Conservation (phyloP, 1,284 basidiomycete species). For the Tilletia walkeri region DNA sequence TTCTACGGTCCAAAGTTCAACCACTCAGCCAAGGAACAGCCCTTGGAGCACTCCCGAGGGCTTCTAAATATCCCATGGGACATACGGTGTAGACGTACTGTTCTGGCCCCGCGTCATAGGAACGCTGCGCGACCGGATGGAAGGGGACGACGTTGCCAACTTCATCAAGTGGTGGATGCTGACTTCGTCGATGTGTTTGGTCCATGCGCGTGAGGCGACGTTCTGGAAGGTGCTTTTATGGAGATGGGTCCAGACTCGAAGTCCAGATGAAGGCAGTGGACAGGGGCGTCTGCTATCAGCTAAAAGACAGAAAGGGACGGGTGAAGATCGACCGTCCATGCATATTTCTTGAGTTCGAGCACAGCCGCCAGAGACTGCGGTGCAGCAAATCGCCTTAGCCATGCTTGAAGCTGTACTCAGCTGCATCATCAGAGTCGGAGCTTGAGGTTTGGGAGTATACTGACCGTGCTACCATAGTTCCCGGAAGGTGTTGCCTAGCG, state of each 20-base stretch:
- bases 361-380: not conserved
- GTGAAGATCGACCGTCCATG: not conserved
- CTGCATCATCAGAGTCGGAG: not conserved
- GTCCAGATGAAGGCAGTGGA: not conserved
- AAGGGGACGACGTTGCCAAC: too few relatives aligned
- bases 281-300: not conserved
- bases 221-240: not conserved
- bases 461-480: slow-evolving; percentile 1
- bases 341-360: not conserved
- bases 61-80: too few relatives aligned
- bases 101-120: too few relatives aligned
- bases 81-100: too few relatives aligned
- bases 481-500: not conserved
- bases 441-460: not conserved
- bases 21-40: too few relatives aligned
- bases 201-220: too few relatives aligned
- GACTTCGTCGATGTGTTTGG: too few relatives aligned
- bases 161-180: too few relatives aligned
- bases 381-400: not conserved
- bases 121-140: too few relatives aligned
- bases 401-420: not conserved
- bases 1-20: too few relatives aligned
- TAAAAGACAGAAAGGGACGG: not conserved
- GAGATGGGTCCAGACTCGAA: not conserved
- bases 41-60: too few relatives aligned